Conservation (phyloP, 1,284 basidiomycete species). For the Pyrrhoderma noxium region DNA sequence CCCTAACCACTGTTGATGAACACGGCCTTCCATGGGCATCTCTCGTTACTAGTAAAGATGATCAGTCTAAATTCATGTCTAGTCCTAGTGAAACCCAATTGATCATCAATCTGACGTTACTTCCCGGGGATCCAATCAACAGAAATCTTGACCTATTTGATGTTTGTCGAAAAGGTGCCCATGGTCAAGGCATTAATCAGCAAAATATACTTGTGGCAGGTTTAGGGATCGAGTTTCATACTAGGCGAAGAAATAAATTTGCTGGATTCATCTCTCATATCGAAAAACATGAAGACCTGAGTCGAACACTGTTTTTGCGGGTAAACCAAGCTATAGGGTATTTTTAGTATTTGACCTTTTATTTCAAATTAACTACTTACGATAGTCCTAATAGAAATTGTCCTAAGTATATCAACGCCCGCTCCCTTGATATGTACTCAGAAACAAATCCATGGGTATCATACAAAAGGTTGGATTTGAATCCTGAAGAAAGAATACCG, state of each 20-base stretch:
- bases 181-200: conserved; percentile 13
- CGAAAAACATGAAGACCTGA: conserved; percentile 22
- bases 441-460: conserved; percentile 33
- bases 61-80: conserved; percentile 37
- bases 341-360: conserved; percentile 21
- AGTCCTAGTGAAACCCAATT: conserved; percentile 36
- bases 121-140: conserved; percentile 50
- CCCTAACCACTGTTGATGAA: conserved; percentile 37
- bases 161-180: conserved; percentile 7
- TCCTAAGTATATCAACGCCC: conserved; percentile 58
- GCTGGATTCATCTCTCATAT: conserved; percentile 40
- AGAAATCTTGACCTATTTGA: conserved; percentile 30
- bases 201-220: conserved; percentile 40
- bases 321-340: conserved; percentile 57
- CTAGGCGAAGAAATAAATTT: conserved; percentile 54
- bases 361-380: no score
- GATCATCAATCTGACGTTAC: conserved; percentile 36
- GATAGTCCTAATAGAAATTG: conserved; percentile 48
- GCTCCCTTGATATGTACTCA: conserved; percentile 38
- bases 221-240: conserved; percentile 53
- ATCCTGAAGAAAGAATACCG: conserved; percentile 37
- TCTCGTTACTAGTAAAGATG: conserved; percentile 33
- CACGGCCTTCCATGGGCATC: conserved; percentile 42
- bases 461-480: conserved; percentile 30
- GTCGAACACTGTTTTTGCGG: conserved; percentile 25